phyloP scores from a whole-genome alignment of 129 eudicot genomes.

The Glebionis coronaria region DNA sequence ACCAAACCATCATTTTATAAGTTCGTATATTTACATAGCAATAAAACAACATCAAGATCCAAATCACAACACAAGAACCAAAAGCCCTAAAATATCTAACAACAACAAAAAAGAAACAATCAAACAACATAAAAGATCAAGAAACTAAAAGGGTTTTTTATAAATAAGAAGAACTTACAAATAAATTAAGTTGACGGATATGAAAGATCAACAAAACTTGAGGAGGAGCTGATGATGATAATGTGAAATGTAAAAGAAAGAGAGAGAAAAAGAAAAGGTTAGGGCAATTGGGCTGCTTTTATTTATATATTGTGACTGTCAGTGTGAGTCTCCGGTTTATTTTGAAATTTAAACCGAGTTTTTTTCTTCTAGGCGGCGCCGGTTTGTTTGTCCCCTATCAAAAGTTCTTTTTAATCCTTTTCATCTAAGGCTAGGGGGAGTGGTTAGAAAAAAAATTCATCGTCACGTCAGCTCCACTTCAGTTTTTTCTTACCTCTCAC shows the following conservation, averaged over 20 bases:
- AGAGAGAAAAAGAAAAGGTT: slow-evolving; percentile 8
- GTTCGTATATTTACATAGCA: not conserved
- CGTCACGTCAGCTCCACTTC: too few species aligned
- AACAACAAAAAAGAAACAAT: not conserved
- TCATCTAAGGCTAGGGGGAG: too few species aligned
- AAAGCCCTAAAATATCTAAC: not conserved
- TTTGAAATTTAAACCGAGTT: slow-evolving; percentile 25
- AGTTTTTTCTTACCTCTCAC: too few species aligned
- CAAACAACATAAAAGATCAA: not conserved
- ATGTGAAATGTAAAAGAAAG: slow-evolving; percentile 18
- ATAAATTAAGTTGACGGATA: not conserved
- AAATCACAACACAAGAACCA: not conserved
- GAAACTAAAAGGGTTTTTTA: not conserved
- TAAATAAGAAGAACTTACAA: not conserved
- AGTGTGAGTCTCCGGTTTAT: slow-evolving; percentile 24
- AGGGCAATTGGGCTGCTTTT: slow-evolving; percentile 23
- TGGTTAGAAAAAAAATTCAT: too few species aligned
- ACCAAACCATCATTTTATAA: not conserved
- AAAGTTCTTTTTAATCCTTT: not conserved
- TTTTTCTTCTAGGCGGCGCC: slow-evolving; percentile 34
- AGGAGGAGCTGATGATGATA: slow-evolving; percentile 30
- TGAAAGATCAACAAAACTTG: slow-evolving; percentile 11
- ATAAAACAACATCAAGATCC: slow-evolving; percentile 14
- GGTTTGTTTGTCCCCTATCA: slow-evolving; percentile 24
- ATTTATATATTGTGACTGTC: not conserved